Evolutionary conservation across 1,284 basidiomycete species (phyloP), one percentile per base, ranked within the genome.

Genomic region (Vanrija sp.): DNA sequence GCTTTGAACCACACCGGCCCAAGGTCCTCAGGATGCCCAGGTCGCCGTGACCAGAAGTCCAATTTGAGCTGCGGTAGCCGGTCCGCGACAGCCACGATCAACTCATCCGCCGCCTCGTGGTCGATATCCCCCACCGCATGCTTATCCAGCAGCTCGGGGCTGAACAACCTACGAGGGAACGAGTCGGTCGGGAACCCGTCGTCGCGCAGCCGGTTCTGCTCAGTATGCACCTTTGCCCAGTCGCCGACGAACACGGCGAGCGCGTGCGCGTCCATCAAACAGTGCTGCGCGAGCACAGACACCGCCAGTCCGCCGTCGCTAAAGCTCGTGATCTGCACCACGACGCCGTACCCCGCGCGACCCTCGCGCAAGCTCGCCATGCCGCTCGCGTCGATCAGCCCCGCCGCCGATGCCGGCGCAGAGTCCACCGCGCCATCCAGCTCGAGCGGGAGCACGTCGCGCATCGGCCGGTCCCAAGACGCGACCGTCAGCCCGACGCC

Each of bases 221-320:
- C 24, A 9, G 73, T 66, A 47, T 77, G 68, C 7, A 73, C 54
- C 0, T 54, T 48, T 6, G 75, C 68, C 78, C 78, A 80, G 57
- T 77, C 75, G 27, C 66, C 63, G n/a, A 74, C 64, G 55, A 79
- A 79, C 14, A 64, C 65, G 10, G 69, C 54, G 37, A 79, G 56
- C 0, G 74, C 65, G 35, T 75, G 74, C 3, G 78, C 78, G 55
- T 80, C 78, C 2, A 76, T 75, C 6, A 80, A 46, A 0, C 67
- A 62, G 54, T 79, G 78, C 9, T 72, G 68, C 23, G 77, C 56
- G 55, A 75, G 72, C 16, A 77, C 44, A 4, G 68, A 73, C 19
- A 79, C 62, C 6, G 65, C 64, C 0, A 57, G 22, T 2, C 58
- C 60, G 9, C 62, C 60, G 25, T 48, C 39, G 1, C 49, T 43